A percentile compares a stretch with the other conserved stretches of the same genome.
phyloP scores from a whole-genome alignment of 2,329 filamentous ascomycete species.

The Didymella sp. region DNA sequence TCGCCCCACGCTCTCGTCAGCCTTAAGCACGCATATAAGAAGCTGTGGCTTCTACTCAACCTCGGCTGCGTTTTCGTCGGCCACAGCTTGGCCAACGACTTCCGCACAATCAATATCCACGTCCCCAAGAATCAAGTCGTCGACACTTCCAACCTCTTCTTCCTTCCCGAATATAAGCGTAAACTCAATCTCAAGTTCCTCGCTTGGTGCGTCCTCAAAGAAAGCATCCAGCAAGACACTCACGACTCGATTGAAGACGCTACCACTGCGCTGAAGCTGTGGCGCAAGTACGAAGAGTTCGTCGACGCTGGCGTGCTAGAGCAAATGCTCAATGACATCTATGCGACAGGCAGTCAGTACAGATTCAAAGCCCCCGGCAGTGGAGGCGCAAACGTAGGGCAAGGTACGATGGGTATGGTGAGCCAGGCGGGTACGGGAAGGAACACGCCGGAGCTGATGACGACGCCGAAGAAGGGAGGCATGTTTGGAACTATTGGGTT shows the following conservation, averaged over 20 bases:
- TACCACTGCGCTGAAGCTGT: constrained; percentile 85
- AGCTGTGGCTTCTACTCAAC: constrained; percentile 95
- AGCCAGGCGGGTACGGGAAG: constrained; percentile 43
- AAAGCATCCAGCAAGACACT: constrained; percentile 89
- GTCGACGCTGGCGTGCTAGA: constrained; percentile 84
- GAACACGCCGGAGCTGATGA: constrained; percentile 64
- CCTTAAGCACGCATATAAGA: constrained; percentile 94
- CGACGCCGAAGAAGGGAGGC: constrained; percentile 58
- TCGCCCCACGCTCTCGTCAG: constrained; percentile 83
- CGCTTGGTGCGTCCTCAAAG: constrained; percentile 84
- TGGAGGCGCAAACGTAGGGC: constrained; percentile 16
- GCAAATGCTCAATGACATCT: constrained; percentile 85
- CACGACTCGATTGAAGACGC: constrained; percentile 98
- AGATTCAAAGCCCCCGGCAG: constrained; percentile 48
- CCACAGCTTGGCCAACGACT: constrained; percentile 92
- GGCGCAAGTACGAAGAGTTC: constrained; percentile 88
- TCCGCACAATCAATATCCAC: constrained; percentile 97
- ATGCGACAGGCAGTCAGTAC: constrained; percentile 67
- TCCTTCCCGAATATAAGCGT: constrained; percentile 78
- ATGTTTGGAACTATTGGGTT: constrained; percentile 49
- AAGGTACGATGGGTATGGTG: constrained; percentile 19
- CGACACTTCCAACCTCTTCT: constrained; percentile 92
- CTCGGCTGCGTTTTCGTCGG: constrained; percentile 93
- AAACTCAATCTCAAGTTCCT: constrained; percentile 90
- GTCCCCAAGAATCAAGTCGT: constrained; percentile 89